phyloP scores from a whole-genome alignment of 139 green algal genomes.

The Trebouxia sp. region DNA sequence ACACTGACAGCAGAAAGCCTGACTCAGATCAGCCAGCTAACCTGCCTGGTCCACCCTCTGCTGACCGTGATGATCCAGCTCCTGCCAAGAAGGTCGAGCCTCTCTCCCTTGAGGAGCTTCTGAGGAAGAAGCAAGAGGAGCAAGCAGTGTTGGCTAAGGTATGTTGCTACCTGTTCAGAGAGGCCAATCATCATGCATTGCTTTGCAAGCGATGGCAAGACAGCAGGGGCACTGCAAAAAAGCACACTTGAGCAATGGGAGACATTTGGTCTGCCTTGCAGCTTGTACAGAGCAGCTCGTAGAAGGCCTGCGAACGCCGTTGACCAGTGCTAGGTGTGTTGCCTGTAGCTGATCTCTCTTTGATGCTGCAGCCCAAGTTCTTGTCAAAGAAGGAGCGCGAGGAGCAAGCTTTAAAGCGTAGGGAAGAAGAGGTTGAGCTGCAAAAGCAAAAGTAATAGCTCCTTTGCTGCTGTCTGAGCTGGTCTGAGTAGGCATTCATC shows the following conservation, averaged over 20 bases:
- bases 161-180: too few relatives aligned
- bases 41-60: not conserved
- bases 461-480: not conserved
- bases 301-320: too few relatives aligned
- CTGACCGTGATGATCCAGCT: not conserved
- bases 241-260: too few relatives aligned
- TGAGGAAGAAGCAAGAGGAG: conserved; percentile 81
- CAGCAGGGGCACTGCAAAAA: not conserved
- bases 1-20: conserved; percentile 13
- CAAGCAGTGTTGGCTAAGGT: conserved; percentile 77
- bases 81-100: conserved; percentile 58
- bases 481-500: not conserved
- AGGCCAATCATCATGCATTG: too few relatives aligned
- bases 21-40: not conserved
- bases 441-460: conserved; percentile 34
- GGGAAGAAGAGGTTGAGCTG: conserved; percentile 51
- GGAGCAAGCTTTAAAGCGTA: conserved; percentile 73
- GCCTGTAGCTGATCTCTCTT: too few relatives aligned
- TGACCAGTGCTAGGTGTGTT: too few relatives aligned
- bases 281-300: too few relatives aligned
- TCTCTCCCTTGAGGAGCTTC: conserved; percentile 88
- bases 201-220: too few relatives aligned
- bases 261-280: too few relatives aligned
- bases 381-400: conserved; percentile 87
- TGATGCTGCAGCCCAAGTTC: conserved; percentile 77